These are phyloP conservation scores for Candida anutae DNA, from an alignment of 1,139 yeast genomes.

Conservation along the genomic window DNA sequence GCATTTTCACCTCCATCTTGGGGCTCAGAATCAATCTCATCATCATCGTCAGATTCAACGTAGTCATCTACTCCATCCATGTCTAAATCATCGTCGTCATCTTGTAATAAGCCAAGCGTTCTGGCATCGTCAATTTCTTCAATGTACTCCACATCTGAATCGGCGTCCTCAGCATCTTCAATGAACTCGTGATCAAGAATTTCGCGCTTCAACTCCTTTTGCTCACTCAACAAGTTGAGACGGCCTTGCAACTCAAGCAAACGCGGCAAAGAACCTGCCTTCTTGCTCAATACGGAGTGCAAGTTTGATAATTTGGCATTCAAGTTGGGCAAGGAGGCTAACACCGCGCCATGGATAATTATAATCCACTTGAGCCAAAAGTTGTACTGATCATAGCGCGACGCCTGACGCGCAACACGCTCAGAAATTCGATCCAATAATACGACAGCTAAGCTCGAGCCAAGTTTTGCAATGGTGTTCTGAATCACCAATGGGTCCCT, in stretches of 20 bases:
- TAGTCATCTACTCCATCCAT: conserved; percentile 14
- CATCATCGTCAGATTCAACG: conserved; percentile 8
- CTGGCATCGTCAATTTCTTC: conserved; percentile 37
- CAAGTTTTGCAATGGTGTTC: conserved; percentile 62
- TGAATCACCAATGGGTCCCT: conserved; percentile 69
- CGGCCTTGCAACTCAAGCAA: conserved; percentile 80
- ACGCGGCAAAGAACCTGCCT: conserved; percentile 71
- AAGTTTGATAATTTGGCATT: conserved; percentile 63
- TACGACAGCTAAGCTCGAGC: conserved; percentile 64
- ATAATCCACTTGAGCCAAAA: conserved; percentile 93
- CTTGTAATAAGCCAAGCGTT: conserved; percentile 16
- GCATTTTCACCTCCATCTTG: conserved; percentile 9
- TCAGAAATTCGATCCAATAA: conserved; percentile 81
- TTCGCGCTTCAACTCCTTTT: conserved; percentile 58
- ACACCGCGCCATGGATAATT: conserved; percentile 79
- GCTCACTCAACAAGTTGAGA: conserved; percentile 63
- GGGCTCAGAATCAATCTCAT: conserved; percentile 12
- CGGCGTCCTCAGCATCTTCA: conserved; percentile 22
- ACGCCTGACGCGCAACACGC: conserved; percentile 58
- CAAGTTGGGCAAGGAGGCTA: conserved; percentile 64
- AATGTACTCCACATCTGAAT: conserved; percentile 31
- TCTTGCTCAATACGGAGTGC: conserved; percentile 67
- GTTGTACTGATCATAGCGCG: conserved; percentile 66
- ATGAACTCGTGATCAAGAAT: conserved; percentile 19
- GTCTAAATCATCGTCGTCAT: conserved; percentile 13